Conservation (phyloP, 1,284 basidiomycete species). For the Puccinia polysora region DNA sequence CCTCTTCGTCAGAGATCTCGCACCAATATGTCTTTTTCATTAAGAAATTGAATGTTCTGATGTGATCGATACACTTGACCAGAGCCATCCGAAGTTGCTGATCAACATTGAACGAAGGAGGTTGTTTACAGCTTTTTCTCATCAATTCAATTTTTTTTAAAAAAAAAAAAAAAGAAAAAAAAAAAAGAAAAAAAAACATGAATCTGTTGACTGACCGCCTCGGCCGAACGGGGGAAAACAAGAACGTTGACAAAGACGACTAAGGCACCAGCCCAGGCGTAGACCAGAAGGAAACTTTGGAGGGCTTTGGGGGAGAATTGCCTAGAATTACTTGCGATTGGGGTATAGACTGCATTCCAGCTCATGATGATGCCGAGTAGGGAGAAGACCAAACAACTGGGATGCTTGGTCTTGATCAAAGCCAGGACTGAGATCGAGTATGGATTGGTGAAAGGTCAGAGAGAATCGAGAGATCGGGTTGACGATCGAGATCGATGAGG, state of each 20-base stretch:
- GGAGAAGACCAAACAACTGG: conserved; percentile 51
- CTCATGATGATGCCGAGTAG: conserved; percentile 52
- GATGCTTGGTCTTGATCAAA: conserved; percentile 49
- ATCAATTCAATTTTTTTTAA: too few relatives aligned
- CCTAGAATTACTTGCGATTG: conserved; percentile 41
- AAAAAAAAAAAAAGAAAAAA: not conserved
- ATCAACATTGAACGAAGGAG: not conserved
- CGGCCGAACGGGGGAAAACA: conserved; percentile 52
- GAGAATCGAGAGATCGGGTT: not conserved
- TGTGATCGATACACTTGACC: conserved; percentile 52
- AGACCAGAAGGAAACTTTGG: conserved; percentile 52
- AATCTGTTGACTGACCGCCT: conserved; percentile 48
- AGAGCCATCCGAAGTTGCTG: conserved; percentile 52
- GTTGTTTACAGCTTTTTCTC: conserved; percentile 1
- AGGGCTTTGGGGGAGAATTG: conserved; percentile 49
- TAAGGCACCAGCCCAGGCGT: conserved; percentile 51
- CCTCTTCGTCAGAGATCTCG: conserved; percentile 53
- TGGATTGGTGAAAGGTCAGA: not conserved
- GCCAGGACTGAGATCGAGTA: conserved; percentile 45
- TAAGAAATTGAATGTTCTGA: conserved; percentile 50
- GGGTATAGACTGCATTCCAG: conserved; percentile 52
- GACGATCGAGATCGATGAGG: not conserved
- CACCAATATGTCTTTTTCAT: conserved; percentile 52
- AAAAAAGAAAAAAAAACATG: too few relatives aligned
- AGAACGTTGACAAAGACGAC: conserved; percentile 53